Evolutionary conservation across 2,329 filamentous ascomycete genomes (phyloP), one percentile per base, ranked within the genome.

Genomic region (Fusarium pseudoanthophilum): DNA sequence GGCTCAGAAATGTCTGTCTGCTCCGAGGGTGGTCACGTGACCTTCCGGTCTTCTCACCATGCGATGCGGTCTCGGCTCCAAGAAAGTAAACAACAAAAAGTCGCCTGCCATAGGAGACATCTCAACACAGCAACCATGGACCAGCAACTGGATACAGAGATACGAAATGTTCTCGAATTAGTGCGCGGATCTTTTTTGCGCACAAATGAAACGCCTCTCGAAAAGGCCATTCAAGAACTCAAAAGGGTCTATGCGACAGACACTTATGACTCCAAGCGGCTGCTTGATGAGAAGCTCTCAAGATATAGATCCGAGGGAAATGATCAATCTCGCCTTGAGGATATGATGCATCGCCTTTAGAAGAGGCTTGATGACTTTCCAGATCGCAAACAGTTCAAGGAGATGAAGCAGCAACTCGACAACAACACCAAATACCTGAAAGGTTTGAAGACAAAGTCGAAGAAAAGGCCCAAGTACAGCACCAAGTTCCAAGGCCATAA

Each of bases 31-130:
- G 18, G 7, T 6, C 52, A 63, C 53, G 60, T 63, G 60, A 46
- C 28, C 11, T 11, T 1, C 15, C 1, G 4, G 1, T 15, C 3
- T 26, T 3, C 14, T 36, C 7, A 16, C 28, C 1, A 5, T 10
- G 18, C 10, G 4, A 11, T n/a, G 11, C 11, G 4, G 4, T 30
- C 30, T 11, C 30, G 6, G 7, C 21, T 15, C n/a, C n/a, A 13
- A 36, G 5, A 18, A 26, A 48, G 20, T 30, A 63, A 62, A 39
- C 16, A 39, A 20, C 32, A 21, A 8, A 7, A n/a, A 16, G 9
- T 13, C 30, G 21, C 21, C 10, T 4, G 13, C 11, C 4, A 4
- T 13, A 15, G 21, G 4, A 14, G 26, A 13, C 9, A 26, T 10
- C 21, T 10, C 3, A 11, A 21, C 26, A 18, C 26, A 26, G 21